These are phyloP conservation scores for Lophiotrema nucula DNA, from an alignment of 495 filamentous ascomycete genomes.

Conservation along the genomic window DNA sequence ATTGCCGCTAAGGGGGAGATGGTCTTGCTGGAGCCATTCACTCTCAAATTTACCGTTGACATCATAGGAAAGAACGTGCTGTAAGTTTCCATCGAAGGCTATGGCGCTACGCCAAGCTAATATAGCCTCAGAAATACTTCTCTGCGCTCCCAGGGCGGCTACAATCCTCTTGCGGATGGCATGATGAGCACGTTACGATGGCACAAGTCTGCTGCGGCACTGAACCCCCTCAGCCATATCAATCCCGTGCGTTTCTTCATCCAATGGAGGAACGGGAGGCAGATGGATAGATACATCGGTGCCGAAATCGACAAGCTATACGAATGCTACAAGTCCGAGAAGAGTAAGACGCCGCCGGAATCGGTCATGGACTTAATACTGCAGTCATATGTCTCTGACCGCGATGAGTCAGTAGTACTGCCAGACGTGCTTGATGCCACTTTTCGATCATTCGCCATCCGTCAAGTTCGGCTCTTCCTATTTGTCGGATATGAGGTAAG, in stretches of 20 bases:
- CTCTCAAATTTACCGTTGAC: slow-evolving; percentile 33
- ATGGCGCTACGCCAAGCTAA: too few relatives aligned
- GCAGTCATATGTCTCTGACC: background rate
- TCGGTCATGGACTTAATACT: slow-evolving; percentile 14
- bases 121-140: too few relatives aligned
- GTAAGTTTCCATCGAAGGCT: slow-evolving; percentile 2
- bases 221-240: slow-evolving; percentile 1
- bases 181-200: background rate
- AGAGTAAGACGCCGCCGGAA: background rate
- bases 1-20: slow-evolving; percentile 30
- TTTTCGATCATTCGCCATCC: too few relatives aligned
- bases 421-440: too few relatives aligned
- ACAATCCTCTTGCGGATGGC: too few relatives aligned
- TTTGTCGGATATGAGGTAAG: too few relatives aligned
- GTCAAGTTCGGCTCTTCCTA: too few relatives aligned
- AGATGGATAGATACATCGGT: slow-evolving; percentile 4
- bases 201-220: background rate
- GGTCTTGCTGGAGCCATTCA: slow-evolving; percentile 36
- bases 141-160: too few relatives aligned
- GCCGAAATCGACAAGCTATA: slow-evolving; percentile 1
- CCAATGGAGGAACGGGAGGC: slow-evolving; percentile 1
- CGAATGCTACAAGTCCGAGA: background rate
- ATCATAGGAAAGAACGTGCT: slow-evolving; percentile 29
- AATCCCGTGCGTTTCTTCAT: background rate
- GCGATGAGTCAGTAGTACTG: too few relatives aligned